phyloP scores from a whole-genome alignment of 306 rosid species.

The Biancaea sappan region DNA sequence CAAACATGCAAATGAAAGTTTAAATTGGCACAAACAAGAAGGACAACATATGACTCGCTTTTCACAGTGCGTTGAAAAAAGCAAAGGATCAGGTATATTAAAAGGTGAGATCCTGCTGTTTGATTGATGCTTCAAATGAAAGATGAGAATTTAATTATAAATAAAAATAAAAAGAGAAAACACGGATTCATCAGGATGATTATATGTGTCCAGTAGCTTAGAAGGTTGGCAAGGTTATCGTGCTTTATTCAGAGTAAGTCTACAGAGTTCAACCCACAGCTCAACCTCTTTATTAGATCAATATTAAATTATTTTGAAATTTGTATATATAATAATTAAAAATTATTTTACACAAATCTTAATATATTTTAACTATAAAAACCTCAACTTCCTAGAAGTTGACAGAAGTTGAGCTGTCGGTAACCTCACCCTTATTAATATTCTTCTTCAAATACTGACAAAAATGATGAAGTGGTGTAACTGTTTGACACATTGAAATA shows the following conservation, averaged over 20 bases:
- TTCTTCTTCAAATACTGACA: slow-evolving; percentile 24
- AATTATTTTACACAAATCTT: no score
- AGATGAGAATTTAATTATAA: neutral
- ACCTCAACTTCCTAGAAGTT: no score
- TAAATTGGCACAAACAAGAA: neutral
- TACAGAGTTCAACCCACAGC: no score
- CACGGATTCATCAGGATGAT: no score
- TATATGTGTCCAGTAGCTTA: slow-evolving; percentile 23
- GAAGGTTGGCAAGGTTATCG: slow-evolving; percentile 44
- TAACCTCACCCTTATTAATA: no score
- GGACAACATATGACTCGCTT: neutral
- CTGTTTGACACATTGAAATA: neutral
- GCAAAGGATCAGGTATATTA: neutral
- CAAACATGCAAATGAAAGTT: slow-evolving; percentile 27
- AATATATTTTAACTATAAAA: no score
- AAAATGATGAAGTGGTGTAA: slow-evolving; percentile 20
- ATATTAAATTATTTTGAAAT: no score
- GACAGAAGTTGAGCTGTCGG: no score
- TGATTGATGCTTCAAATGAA: neutral
- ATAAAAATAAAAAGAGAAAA: neutral
- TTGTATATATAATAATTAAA: no score
- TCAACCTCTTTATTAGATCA: no score
- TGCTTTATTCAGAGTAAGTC: no score
- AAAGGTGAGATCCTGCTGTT: neutral
- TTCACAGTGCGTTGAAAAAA: neutral